Percentiles rank a stretch among this genome's conserved stretches.
Conservation (phyloP, 2,329 filamentous ascomycete genomes). For the Cryphonectria nitschkei region DNA sequence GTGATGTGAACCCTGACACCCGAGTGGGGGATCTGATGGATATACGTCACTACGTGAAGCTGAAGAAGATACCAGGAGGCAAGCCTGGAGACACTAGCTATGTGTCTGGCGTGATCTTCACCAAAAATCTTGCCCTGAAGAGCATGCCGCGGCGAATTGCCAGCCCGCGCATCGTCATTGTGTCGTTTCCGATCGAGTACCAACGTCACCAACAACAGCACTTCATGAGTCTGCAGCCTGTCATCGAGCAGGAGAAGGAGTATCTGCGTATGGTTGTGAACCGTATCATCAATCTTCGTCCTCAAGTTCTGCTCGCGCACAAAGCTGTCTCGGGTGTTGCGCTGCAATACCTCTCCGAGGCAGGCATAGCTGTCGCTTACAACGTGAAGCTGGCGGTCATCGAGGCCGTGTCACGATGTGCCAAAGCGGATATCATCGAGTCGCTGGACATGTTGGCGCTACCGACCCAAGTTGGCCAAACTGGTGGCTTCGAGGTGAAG, state of each 20-base stretch:
- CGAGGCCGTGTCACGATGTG: constrained; percentile 90
- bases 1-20: constrained; percentile 93
- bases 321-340: constrained; percentile 91
- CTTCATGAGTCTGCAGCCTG: constrained; percentile 97
- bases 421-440: constrained; percentile 89
- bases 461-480: constrained; percentile 76
- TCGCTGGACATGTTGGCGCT: constrained; percentile 90
- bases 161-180: constrained; percentile 85
- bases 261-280: constrained; percentile 91
- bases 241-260: constrained; percentile 95
- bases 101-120: constrained; percentile 94
- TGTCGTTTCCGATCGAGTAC: constrained; percentile 96
- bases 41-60: constrained; percentile 93
- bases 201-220: constrained; percentile 85
- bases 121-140: constrained; percentile 94
- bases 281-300: constrained; percentile 82
- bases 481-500: constrained; percentile 89
- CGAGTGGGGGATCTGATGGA: constrained; percentile 93
- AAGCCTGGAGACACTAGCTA: constrained; percentile 92
- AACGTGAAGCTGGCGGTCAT: constrained; percentile 97
- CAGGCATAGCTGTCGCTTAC: constrained; percentile 89
- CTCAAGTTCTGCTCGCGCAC: constrained; percentile 87
- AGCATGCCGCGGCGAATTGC: constrained; percentile 89
- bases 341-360: constrained; percentile 82
- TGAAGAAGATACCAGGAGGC: constrained; percentile 94